Conservation (phyloP, 495 filamentous ascomycete species). For the Sphaerosporella brunnea region DNA sequence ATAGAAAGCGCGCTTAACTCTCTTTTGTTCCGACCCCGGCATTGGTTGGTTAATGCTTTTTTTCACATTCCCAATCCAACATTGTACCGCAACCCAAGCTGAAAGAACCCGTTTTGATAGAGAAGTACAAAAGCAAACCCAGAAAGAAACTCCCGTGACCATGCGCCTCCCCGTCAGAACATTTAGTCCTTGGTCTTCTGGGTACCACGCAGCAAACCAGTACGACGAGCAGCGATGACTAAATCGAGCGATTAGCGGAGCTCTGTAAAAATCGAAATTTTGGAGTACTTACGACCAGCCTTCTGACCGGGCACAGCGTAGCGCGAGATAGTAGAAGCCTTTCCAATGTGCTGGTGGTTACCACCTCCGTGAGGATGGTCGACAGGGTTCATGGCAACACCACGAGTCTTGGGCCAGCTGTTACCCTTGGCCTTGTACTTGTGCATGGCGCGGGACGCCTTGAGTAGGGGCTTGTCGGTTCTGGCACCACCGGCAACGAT, state of each 20-base stretch:
- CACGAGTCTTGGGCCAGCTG: constrained; percentile 99
- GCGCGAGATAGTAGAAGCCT: constrained; percentile 96
- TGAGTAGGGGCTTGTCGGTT: constrained; percentile 97
- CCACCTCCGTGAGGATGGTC: constrained; percentile 99
- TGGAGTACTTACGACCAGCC: constrained; percentile 43
- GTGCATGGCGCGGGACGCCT: constrained; percentile 96
- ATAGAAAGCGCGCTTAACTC: too few relatives aligned
- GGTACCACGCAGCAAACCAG: constrained; percentile 96
- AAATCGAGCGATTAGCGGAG: constrained; percentile 5
- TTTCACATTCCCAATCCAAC: constrained; percentile 1
- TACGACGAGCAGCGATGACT: constrained; percentile 92
- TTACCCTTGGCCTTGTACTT: constrained; percentile 99
- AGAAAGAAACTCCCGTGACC: constrained; percentile 20
- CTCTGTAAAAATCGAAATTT: too few relatives aligned
- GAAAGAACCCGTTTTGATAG: constrained; percentile 5
- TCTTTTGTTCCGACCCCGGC: too few relatives aligned
- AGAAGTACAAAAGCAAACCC: constrained; percentile 17
- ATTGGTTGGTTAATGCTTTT: too few relatives aligned
- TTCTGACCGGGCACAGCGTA: constrained; percentile 98
- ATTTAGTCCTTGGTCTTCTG: constrained; percentile 95
- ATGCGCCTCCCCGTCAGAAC: constrained; percentile 6
- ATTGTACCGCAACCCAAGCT: constrained; percentile 2
- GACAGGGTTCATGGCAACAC: constrained; percentile 99
- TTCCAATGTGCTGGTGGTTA: constrained; percentile 99
- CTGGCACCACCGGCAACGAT: constrained; percentile 98